phyloP scores from a whole-genome alignment of 768 basidiomycete genomes.

The Mycena vulgaris region DNA sequence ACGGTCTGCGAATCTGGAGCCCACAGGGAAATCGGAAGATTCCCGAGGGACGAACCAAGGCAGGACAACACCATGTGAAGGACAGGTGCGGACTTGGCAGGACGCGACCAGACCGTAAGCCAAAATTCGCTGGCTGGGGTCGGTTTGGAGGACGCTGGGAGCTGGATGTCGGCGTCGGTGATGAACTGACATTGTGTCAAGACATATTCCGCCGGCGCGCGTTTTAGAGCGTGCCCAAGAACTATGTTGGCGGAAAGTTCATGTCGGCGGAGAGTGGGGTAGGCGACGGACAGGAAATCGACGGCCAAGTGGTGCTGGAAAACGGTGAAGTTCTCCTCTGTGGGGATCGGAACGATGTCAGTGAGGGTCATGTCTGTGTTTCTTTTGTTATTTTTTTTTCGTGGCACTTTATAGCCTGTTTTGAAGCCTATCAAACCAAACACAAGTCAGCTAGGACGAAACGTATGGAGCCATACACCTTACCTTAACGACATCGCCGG shows the following conservation, averaged over 20 bases:
- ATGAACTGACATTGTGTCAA: slow-evolving; percentile 55
- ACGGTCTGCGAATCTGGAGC: slow-evolving; percentile 48
- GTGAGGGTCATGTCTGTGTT: no score
- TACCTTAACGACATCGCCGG: slow-evolving; percentile 21
- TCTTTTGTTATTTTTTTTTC: slow-evolving; percentile 39
- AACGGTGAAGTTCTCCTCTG: slow-evolving; percentile 41
- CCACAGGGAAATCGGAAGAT: slow-evolving; percentile 71
- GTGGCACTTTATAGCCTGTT: slow-evolving; percentile 5
- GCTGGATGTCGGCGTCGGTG: slow-evolving; percentile 50
- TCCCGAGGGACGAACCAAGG: slow-evolving; percentile 58
- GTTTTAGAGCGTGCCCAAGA: slow-evolving; percentile 65
- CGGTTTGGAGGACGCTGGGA: slow-evolving; percentile 43
- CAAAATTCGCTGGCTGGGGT: slow-evolving; percentile 54
- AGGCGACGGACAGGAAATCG: slow-evolving; percentile 58
- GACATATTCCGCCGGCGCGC: slow-evolving; percentile 54
- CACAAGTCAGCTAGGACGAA: slow-evolving; percentile 20
- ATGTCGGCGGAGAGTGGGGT: slow-evolving; percentile 58
- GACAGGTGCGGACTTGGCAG: slow-evolving; percentile 43
- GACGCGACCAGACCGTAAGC: slow-evolving; percentile 64
- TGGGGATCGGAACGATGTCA: neutral
- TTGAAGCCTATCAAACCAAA: neutral
- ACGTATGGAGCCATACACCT: slow-evolving; percentile 12
- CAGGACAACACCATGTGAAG: slow-evolving; percentile 66
- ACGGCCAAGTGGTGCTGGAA: slow-evolving; percentile 57
- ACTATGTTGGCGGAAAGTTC: slow-evolving; percentile 69